Evolutionary conservation across 306 rosid species (phyloP), one percentile per base, ranked within the genome.

Genomic region (Vigna mungo): DNA sequence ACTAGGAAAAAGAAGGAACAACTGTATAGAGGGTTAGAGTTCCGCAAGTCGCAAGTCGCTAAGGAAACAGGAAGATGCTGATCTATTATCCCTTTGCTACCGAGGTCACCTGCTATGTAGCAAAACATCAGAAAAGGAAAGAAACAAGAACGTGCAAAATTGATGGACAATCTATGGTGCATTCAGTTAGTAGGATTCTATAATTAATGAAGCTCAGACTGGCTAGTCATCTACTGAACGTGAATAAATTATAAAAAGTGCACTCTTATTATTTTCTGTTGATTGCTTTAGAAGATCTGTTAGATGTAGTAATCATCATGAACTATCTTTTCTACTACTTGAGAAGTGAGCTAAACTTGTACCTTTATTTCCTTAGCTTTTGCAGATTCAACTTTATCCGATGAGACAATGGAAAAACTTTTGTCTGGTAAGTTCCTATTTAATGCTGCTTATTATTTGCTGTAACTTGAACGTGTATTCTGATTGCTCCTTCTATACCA

Each of bases 351-450:
- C 81, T 76, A 41, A 82, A 66, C 6, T 77, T 56, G 68, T 78
- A 52, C 64, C 27, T 37, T 63, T 68, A 18, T 80, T 68, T 69
- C 75, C 65, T 59, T 80, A 63, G 75, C 64, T 79, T 84, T 58
- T 58, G 85, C 84, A 86, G 97, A 75, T 87, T 80, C 90, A 70
- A 77, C 85, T 47, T 72, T 91, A 10, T 87, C 98, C 0, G 96
- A 89, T 88, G 95, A 86, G 72, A 87, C 79, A 44, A 51, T 88
- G 62, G 83, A 89, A 67, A 93, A 89, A 58, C 13, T 86, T 75
- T 52, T 89, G 76, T 85, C 95, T 30, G 98, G 98, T 91, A 83
- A 15, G 55, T 67, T 82, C 71, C 78, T 65, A 20, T 59, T 23
- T 36, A 79, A 23, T 77, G 63, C 71, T 65, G 48, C 71, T 65